Evolutionary conservation across 2,329 filamentous ascomycete genomes (phyloP), one percentile per base, ranked within the genome.

Genomic region (Xylaria sp.): DNA sequence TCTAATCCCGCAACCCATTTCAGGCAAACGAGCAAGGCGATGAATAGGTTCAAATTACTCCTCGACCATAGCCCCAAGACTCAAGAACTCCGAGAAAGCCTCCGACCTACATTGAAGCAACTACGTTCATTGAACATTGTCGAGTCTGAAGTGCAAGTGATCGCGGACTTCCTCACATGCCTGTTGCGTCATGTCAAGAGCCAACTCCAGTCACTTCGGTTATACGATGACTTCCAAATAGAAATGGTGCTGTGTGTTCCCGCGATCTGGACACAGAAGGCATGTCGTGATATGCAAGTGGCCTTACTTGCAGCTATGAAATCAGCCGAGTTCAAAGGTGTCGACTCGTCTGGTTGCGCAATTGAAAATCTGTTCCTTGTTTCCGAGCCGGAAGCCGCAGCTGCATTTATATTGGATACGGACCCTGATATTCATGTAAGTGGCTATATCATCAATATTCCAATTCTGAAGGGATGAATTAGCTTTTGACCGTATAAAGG

Each of bases 211-310:
- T 28, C 23, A 18, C 50, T 28, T 10, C 23, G 25, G 6, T 12
- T 52, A 12, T 52, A 52, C 23, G 50, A 52, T 10, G 50, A 31
- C 10, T 52, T 28, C 23, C 3, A 28, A 4, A 18, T 52, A 23
- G 50, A 52, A 18, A 31, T 28, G 23, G 50, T 52, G 1, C 50
- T 52, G 23, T 52, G 50, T 4, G 23, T 52, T 13, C 50, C 50
- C 13, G 50, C 50, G 3, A 52, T 52, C 23, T 52, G 50, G 50
- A 52, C 23, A 15, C 50, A 52, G 50, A 28, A 52, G 50, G 50
- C 50, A 15, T 52, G 50, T 18, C 50, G 50, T 6, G 15, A 52
- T 15, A 52, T 52, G 50, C 50, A 52, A 52, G 23, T 31, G 4
- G 50, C 50, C 15, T 10, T 52, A 31, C 3, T 31, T 18, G 6